These are phyloP conservation scores for Thinopyrum elongatum DNA, from an alignment of 176 grass and related monocot genomes.

Conservation along the genomic window DNA sequence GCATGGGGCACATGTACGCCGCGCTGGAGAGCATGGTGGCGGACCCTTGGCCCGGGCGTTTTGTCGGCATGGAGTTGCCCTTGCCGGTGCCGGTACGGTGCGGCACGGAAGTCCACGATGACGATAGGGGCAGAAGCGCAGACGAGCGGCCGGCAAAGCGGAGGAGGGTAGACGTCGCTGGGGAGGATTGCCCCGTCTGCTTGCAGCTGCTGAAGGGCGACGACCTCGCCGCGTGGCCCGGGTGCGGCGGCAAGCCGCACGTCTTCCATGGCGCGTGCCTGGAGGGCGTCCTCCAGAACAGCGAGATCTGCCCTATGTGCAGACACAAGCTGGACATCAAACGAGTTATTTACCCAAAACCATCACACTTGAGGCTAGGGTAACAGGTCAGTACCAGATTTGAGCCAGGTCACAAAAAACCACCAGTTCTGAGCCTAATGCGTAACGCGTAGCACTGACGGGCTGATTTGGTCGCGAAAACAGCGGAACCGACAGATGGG, in stretches of 20 bases:
- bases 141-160: not conserved
- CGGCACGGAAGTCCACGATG: no score
- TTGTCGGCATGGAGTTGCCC: constrained; percentile 1
- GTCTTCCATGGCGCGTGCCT: constrained; percentile 30
- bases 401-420: no score
- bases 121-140: not conserved
- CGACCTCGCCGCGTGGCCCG: constrained; percentile 8
- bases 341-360: no score
- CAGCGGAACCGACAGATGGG: no score
- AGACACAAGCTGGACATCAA: no score
- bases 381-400: no score
- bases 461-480: no score
- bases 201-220: not conserved
- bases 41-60: not conserved
- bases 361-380: no score
- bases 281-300: not conserved
- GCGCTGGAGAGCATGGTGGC: not conserved
- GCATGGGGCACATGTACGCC: constrained; percentile 2
- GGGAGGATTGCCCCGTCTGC: constrained; percentile 22
- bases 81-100: constrained; percentile 15
- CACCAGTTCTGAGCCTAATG: no score
- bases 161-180: not conserved
- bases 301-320: not conserved
- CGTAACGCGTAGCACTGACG: no score
- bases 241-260: constrained; percentile 8